These are phyloP conservation scores for Rhinocladiella mackenziei DNA, from an alignment of 2,329 filamentous ascomycete genomes.

Conservation along the genomic window DNA sequence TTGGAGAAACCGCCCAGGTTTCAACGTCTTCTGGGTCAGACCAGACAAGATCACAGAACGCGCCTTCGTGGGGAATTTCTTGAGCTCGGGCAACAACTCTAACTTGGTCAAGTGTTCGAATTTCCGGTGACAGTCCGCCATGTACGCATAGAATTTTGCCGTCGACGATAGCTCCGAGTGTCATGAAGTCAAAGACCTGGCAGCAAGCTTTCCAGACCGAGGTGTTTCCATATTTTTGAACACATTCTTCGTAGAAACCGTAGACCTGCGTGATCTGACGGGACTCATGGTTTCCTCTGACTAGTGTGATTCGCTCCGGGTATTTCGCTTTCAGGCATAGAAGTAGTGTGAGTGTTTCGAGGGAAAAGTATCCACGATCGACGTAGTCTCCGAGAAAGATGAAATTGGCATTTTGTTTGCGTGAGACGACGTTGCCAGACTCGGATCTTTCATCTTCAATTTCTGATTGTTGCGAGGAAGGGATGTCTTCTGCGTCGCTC, in stretches of 20 bases:
- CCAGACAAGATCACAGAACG: slow-evolving; percentile 74
- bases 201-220: slow-evolving; percentile 77
- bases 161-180: slow-evolving; percentile 68
- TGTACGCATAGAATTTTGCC: slow-evolving; percentile 71
- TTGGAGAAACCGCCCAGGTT: slow-evolving; percentile 65
- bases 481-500: slow-evolving; percentile 45
- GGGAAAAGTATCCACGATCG: slow-evolving; percentile 68
- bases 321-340: slow-evolving; percentile 48
- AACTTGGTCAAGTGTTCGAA: slow-evolving; percentile 70
- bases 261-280: slow-evolving; percentile 75
- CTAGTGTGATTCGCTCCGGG: slow-evolving; percentile 67
- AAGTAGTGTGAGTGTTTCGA: slow-evolving; percentile 68
- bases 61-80: slow-evolving; percentile 72
- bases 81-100: slow-evolving; percentile 69
- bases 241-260: slow-evolving; percentile 73
- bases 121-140: slow-evolving; percentile 67
- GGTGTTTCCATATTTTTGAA: slow-evolving; percentile 72
- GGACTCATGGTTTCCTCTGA: slow-evolving; percentile 72
- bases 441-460: slow-evolving; percentile 37
- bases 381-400: slow-evolving; percentile 71
- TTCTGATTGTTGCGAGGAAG: slow-evolving; percentile 42
- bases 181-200: slow-evolving; percentile 73
- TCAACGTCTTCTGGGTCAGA: slow-evolving; percentile 69
- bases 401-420: slow-evolving; percentile 59
- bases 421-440: slow-evolving; percentile 37